Base-by-base conservation (phyloP, 208 protist species). In the Acanthamoeba sp. region DNA sequence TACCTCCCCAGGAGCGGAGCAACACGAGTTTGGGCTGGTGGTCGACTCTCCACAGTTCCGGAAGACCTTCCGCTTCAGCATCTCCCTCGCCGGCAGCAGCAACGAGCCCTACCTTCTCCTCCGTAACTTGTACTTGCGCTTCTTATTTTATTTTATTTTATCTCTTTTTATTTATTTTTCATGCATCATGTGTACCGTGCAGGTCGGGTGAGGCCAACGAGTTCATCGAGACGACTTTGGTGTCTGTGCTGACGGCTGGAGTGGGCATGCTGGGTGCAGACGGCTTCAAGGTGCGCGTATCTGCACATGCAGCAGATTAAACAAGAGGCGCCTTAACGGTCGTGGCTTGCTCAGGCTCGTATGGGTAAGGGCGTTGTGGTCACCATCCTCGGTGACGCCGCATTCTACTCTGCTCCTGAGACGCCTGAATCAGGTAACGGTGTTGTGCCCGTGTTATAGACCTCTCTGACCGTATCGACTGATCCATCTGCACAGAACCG, bases 371-470 rank as follows among this genome's bases (percentile, higher is more conserved):
- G 80, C 78, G 34, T 95, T 0, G 29, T 38, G 24, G 94, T 96
- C 20, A 95, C 95, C n/a, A 96, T 95, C 40, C 16, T 95, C 20
- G 95, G 94, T 40, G 95, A 87, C 7, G 93, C 94, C 88, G 87
- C 88, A 24, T 96, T 96, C 50, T 96, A 96, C 84, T 95, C 94
- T 24, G 48, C 80, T 18, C 48, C 71, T 7, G 71, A 80, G 29
- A 29, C 71, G 71, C 36, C 71, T 24, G 71, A 45, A 16, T n/a
- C 38, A 32, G 71, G 71, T 80, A 38, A 12, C 4, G 0, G n/a
- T 36, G 20, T n/a, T 24, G 52, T 59, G 52, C 18, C 4, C 6
- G 52, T 27, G 20, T 22, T 3, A 3, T 12, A 12, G 52, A 5
- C 18, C 18, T 59, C 6, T 22, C 52, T 27, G 52, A 24, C 6